Conservation (phyloP, 768 basidiomycete species). For the Chalciporus piperatus region DNA sequence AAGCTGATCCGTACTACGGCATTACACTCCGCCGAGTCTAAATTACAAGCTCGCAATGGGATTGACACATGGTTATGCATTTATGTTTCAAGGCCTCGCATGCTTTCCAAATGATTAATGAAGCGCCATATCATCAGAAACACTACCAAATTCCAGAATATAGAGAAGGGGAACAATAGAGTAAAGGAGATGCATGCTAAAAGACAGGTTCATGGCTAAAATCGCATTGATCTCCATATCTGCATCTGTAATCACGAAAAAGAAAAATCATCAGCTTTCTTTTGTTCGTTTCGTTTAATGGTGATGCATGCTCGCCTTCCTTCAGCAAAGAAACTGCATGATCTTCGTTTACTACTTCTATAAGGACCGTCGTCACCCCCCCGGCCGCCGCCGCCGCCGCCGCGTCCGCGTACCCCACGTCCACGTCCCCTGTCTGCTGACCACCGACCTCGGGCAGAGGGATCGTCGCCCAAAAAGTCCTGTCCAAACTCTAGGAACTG, state of each 20-base stretch:
- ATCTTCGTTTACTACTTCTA: constrained; percentile 83
- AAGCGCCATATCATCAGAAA: constrained; percentile 2
- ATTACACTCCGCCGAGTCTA: no score
- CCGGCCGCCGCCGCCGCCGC: constrained; percentile 57
- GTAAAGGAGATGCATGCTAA: constrained; percentile 12
- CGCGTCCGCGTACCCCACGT: constrained; percentile 57
- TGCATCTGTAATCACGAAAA: constrained; percentile 69
- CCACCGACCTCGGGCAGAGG: constrained; percentile 44
- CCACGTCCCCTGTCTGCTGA: constrained; percentile 46
- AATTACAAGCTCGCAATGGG: not conserved
- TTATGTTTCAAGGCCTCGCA: not conserved
- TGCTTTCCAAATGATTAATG: not conserved
- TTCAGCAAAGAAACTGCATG: constrained; percentile 87
- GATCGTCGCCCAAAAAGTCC: constrained; percentile 44
- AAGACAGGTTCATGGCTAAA: constrained; percentile 64
- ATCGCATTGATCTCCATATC: constrained; percentile 85
- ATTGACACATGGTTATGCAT: not conserved
- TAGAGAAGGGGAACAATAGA: constrained; percentile 1
- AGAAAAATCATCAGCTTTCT: constrained; percentile 36
- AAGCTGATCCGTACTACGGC: no score
- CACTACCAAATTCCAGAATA: constrained; percentile 12
- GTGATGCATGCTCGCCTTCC: constrained; percentile 83
- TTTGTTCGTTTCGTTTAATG: constrained; percentile 20
- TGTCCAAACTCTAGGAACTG: constrained; percentile 48
- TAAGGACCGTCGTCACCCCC: constrained; percentile 54